A percentile compares a stretch with the other conserved stretches of the same genome.
Conservation (phyloP, 2,329 filamentous ascomycete species). For the Setomelanomma holmii region DNA sequence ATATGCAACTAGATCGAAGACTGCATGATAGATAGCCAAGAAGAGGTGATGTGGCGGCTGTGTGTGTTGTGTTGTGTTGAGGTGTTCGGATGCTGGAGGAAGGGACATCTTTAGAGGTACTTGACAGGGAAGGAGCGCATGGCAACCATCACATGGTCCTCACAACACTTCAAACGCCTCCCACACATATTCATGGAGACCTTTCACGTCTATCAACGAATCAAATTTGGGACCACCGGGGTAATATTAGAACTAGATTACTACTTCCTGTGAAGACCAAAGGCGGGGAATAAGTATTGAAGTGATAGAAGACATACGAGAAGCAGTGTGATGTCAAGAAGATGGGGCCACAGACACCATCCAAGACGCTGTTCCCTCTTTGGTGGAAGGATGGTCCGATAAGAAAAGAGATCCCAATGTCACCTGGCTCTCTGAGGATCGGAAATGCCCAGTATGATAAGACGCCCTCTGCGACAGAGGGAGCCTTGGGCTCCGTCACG, state of each 20-base stretch:
- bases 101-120: no score
- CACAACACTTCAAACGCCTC: no score
- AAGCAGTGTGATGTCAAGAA: conserved; percentile 46
- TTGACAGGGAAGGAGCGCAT: no score
- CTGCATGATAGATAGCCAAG: no score
- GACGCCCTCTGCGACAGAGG: background rate
- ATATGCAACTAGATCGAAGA: no score
- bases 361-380: conserved; percentile 29
- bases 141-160: no score
- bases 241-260: conserved; percentile 51
- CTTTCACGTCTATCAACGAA: background rate
- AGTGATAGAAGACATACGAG: conserved; percentile 51
- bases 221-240: conserved; percentile 28
- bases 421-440: conserved; percentile 28
- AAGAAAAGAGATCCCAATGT: conserved; percentile 39
- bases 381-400: conserved; percentile 31
- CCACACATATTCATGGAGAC: no score
- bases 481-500: conserved; percentile 25
- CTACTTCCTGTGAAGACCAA: conserved; percentile 50
- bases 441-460: conserved; percentile 39
- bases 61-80: no score
- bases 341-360: conserved; percentile 26
- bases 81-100: no score
- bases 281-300: conserved; percentile 51
- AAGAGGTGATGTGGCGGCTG: no score